phyloP scores from a whole-genome alignment of 768 basidiomycete genomes.

The Boletellus sp. region DNA sequence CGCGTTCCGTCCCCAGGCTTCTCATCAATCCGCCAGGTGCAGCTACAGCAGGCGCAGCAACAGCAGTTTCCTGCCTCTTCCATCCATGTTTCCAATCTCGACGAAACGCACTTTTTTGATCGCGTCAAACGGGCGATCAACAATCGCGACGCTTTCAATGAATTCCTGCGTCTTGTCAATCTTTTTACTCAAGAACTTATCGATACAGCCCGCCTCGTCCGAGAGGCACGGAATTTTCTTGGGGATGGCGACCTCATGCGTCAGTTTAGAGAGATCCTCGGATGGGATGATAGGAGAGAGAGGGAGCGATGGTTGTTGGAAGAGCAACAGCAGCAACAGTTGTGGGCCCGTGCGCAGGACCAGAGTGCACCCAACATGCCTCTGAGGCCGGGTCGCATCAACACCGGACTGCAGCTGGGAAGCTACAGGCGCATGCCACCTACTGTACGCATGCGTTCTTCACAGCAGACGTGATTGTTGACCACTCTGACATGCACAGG shows the following conservation, averaged over 20 bases:
- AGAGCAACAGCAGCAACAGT: conserved; percentile 41
- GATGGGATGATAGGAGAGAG: conserved; percentile 78
- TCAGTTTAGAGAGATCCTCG: conserved; percentile 82
- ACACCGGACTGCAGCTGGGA: conserved; percentile 71
- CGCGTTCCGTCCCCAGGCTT: conserved; percentile 21
- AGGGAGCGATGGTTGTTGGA: conserved; percentile 49
- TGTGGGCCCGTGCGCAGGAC: conserved; percentile 50
- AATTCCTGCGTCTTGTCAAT: conserved; percentile 93
- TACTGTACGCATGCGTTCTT: conserved; percentile 49
- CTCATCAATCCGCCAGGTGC: conserved; percentile 19
- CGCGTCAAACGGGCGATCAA: conserved; percentile 74
- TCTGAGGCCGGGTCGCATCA: conserved; percentile 53
- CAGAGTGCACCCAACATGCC: conserved; percentile 35
- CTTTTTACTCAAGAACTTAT: conserved; percentile 94
- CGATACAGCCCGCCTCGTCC: conserved; percentile 77
- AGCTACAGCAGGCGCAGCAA: conserved; percentile 24
- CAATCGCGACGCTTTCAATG: conserved; percentile 78
- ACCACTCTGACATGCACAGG: conserved; percentile 42
- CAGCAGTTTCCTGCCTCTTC: conserved; percentile 16
- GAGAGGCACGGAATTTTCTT: conserved; percentile 74
- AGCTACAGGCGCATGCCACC: conserved; percentile 86
- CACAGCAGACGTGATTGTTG: not conserved
- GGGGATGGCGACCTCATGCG: conserved; percentile 75
- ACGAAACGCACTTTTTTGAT: conserved; percentile 87
- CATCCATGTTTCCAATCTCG: conserved; percentile 26